phyloP scores from a whole-genome alignment of 306 rosid species.

The Vigna radiata region DNA sequence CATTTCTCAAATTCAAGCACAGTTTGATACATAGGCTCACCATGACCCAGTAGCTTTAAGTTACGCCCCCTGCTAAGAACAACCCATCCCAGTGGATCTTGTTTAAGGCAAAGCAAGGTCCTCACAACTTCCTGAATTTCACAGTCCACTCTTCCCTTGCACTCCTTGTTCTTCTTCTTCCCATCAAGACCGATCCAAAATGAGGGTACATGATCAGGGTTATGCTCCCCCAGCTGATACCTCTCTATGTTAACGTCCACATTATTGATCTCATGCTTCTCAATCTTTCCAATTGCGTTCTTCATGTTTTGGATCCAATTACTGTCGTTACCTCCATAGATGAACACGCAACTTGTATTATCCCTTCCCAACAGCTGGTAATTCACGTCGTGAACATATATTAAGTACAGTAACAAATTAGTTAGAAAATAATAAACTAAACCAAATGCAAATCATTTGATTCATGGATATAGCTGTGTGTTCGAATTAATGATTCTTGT shows the following conservation, averaged over 20 bases:
- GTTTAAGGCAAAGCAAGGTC: slow-evolving; percentile 45
- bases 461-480: neutral
- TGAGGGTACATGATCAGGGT: slow-evolving; percentile 27
- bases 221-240: slow-evolving; percentile 33
- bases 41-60: slow-evolving; percentile 38
- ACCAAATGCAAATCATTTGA: neutral
- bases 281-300: slow-evolving; percentile 20
- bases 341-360: slow-evolving; percentile 36
- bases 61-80: slow-evolving; percentile 41
- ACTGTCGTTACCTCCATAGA: slow-evolving; percentile 44
- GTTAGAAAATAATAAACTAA: too few species aligned
- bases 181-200: slow-evolving; percentile 50
- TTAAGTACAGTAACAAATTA: too few species aligned
- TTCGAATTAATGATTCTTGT: too few species aligned
- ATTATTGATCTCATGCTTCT: neutral
- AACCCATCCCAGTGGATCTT: slow-evolving; percentile 47
- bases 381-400: too few species aligned
- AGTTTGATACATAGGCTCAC: slow-evolving; percentile 41
- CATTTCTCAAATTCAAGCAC: slow-evolving; percentile 44
- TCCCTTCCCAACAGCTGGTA: neutral
- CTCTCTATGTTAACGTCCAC: slow-evolving; percentile 24
- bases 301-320: slow-evolving; percentile 36
- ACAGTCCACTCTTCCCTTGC: slow-evolving; percentile 21
- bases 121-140: slow-evolving; percentile 40
- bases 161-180: slow-evolving; percentile 36